Evolutionary conservation across 2,329 filamentous ascomycete species (phyloP).

Genomic region (Alternaria arborescens): DNA sequence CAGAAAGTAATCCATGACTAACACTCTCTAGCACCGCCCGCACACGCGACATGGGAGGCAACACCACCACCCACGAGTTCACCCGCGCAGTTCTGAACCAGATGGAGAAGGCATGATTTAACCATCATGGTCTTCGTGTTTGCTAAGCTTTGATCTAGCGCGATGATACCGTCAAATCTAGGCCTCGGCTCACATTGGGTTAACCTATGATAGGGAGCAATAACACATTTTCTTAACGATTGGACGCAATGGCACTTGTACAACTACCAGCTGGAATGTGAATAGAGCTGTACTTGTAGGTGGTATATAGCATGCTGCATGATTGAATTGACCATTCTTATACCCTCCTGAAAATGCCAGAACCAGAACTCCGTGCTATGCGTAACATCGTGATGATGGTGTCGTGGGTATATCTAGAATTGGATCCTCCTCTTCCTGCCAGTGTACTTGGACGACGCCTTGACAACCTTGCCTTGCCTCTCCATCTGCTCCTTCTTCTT

Average conservation of each 20-base stretch:
- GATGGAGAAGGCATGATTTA: conserved; percentile 72
- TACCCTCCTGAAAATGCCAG: conserved; percentile 29
- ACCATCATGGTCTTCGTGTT: conserved; percentile 17
- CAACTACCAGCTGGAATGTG: conserved; percentile 44
- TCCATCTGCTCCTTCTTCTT: conserved; percentile 94
- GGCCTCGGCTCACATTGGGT: conserved; percentile 16
- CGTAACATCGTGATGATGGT: conserved; percentile 39
- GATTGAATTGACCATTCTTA: conserved; percentile 46
- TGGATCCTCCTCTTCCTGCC: conserved; percentile 83
- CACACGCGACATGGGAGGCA: conserved; percentile 96
- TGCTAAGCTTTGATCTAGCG: conserved; percentile 27
- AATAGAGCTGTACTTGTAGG: conserved; percentile 54
- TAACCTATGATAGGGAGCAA: conserved; percentile 12
- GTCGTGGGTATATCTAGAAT: conserved; percentile 64
- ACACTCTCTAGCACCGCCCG: conserved; percentile 72
- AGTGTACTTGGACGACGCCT: conserved; percentile 90
- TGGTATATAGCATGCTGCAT: conserved; percentile 53
- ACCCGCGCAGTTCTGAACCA: conserved; percentile 92
- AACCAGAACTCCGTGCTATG: conserved; percentile 49
- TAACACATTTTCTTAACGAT: conserved; percentile 31
- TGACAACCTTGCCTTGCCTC: conserved; percentile 92
- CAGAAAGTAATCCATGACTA: conserved; percentile 29
- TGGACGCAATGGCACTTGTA: conserved; percentile 40
- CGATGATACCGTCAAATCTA: conserved; percentile 18
- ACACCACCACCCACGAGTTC: conserved; percentile 90